Evolutionary conservation across 495 filamentous ascomycete species (phyloP).

Genomic region (Aspergillus cristatus): DNA sequence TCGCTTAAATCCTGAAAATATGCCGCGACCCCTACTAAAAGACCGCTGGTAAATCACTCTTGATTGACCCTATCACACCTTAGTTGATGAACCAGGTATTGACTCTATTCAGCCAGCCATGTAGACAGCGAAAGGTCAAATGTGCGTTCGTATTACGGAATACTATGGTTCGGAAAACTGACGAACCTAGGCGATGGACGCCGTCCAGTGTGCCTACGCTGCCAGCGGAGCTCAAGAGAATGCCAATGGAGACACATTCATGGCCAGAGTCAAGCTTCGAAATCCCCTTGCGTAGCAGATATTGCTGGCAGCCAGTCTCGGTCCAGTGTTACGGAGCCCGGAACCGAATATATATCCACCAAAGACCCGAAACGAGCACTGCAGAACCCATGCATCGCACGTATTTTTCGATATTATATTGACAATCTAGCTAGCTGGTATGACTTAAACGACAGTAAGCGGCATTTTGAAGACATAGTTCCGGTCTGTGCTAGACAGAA

Average conservation of each 20-base stretch:
- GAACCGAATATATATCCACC: slow-evolving; percentile 7
- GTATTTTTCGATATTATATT: slow-evolving; percentile 24
- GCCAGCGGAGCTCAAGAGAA: slow-evolving; percentile 13
- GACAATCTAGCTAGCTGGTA: slow-evolving; percentile 25
- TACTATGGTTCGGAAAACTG: neutral
- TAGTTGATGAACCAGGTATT: too few species aligned
- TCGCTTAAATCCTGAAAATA: too few species aligned
- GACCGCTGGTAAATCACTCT: too few species aligned
- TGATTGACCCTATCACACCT: too few species aligned
- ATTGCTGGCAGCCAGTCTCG: neutral
- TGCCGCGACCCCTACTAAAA: too few species aligned
- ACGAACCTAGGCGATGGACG: slow-evolving; percentile 16
- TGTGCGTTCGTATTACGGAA: slow-evolving; percentile 13
- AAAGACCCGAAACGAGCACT: slow-evolving; percentile 13
- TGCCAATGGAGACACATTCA: slow-evolving; percentile 9
- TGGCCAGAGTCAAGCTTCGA: neutral
- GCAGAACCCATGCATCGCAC: slow-evolving; percentile 11
- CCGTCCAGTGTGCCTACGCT: slow-evolving; percentile 16
- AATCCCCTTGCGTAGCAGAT: neutral
- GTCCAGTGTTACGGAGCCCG: neutral
- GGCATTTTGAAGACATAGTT: slow-evolving; percentile 20
- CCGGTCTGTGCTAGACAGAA: slow-evolving; percentile 17
- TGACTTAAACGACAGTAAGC: slow-evolving; percentile 23
- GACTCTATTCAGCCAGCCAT: slow-evolving; percentile 13
- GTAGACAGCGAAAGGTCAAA: slow-evolving; percentile 22